Conservation (phyloP, 1,284 basidiomycete genomes). For the Gastroboletus turbinatus region DNA sequence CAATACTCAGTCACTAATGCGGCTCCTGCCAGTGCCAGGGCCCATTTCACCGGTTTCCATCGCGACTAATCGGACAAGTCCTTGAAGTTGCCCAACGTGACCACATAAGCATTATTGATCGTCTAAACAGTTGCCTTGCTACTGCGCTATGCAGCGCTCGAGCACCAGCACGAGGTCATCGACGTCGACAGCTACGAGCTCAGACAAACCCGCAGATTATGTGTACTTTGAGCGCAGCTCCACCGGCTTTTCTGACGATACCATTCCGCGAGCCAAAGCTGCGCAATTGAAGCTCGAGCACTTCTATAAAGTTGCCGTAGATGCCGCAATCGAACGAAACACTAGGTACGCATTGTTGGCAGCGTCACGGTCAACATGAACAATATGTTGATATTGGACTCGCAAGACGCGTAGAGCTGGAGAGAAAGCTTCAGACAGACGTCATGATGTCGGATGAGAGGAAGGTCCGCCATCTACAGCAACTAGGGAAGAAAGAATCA, state of each 20-base stretch:
- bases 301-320: constrained; percentile 90
- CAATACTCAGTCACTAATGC: neutral
- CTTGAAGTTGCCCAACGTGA: neutral
- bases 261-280: constrained; percentile 78
- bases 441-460: constrained; percentile 68
- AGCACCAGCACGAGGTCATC: constrained; percentile 33
- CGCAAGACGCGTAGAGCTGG: constrained; percentile 78
- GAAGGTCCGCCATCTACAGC: constrained; percentile 77
- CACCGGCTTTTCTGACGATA: constrained; percentile 69
- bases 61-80: constrained; percentile 14
- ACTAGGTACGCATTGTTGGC: constrained; percentile 53
- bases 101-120: neutral
- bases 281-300: constrained; percentile 91
- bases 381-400: constrained; percentile 5
- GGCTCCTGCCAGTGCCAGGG: too few species aligned
- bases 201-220: constrained; percentile 52
- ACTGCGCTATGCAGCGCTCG: constrained; percentile 29
- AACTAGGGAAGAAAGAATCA: constrained; percentile 83
- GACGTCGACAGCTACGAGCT: constrained; percentile 18
- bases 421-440: constrained; percentile 72
- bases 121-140: neutral
- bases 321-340: constrained; percentile 88
- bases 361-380: neutral
- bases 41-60: constrained; percentile 8
- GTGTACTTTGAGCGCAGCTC: constrained; percentile 85